Evolutionary conservation across 371 early-diverging fungal genomes (phyloP).

Genomic region (Saksenaea vasiformis): DNA sequence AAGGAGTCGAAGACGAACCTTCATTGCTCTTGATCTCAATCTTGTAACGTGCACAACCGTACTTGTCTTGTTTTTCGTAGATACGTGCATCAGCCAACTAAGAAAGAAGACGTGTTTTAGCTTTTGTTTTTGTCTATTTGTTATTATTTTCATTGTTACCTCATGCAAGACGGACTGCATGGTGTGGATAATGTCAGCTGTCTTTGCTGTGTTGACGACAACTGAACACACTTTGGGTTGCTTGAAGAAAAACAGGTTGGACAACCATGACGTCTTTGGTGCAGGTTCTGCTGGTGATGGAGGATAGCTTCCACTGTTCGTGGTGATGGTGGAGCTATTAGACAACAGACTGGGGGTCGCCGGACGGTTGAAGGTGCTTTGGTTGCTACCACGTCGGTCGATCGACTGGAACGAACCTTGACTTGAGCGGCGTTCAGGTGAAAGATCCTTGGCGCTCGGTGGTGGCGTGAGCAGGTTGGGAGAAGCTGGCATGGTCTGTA

Average conservation of each 20-base stretch:
- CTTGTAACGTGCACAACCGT: conserved; percentile 39
- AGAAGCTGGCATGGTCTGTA: conserved; percentile 8
- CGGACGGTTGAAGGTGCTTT: conserved; percentile 25
- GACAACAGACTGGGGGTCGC: conserved; percentile 39
- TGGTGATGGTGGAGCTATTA: conserved; percentile 38
- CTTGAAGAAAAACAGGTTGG: conserved; percentile 49
- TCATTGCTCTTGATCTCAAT: conserved; percentile 40
- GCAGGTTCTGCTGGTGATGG: conserved; percentile 8
- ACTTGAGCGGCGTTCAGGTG: conserved; percentile 24
- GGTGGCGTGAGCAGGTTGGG: neutral
- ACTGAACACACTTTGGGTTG: conserved; percentile 49
- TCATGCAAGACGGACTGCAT: conserved; percentile 36
- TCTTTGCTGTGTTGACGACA: conserved; percentile 32
- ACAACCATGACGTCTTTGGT: conserved; percentile 41
- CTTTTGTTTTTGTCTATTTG: neutral
- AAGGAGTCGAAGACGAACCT: neutral
- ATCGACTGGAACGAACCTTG: conserved; percentile 37
- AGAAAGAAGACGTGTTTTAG: neutral
- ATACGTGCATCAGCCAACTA: conserved; percentile 30
- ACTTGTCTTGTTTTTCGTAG: conserved; percentile 43
- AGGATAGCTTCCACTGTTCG: conserved; percentile 10
- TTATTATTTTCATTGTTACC: conserved; percentile 15
- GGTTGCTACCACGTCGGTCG: conserved; percentile 33
- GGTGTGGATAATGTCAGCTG: conserved; percentile 24
- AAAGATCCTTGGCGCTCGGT: neutral